Base-by-base conservation (phyloP, 768 basidiomycete species). In the Scleroderma citrinum region DNA sequence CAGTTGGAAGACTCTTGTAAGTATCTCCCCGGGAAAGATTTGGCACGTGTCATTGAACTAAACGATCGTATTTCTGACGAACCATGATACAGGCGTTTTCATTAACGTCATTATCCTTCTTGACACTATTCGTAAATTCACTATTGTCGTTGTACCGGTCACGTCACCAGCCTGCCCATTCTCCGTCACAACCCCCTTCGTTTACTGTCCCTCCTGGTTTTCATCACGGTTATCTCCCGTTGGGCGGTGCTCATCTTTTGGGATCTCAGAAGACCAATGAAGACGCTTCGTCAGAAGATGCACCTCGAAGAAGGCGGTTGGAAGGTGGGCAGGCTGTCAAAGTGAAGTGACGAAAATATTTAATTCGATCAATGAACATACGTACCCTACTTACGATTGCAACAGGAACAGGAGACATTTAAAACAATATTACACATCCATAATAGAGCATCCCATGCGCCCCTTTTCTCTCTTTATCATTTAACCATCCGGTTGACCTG, bases 1-100 rank as follows among this genome's bases (percentile, higher is more conserved):
- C 69, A 92, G 87, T 65, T 97, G 93, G 92, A 96, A 94, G 71
- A 93, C 93, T 12, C 71, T 97, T 67, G 95, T 91, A 54, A 68
- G 87, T 69, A 10, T 26, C 23, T 13, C 23, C 13, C 16, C 24
- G 48, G 19, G 32, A 42, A 38, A n/a, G n/a, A n/a, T n/a, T n/a
- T n/a, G n/a, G n/a, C n/a, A n/a, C n/a, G n/a, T n/a, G n/a, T n/a
- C n/a, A 2, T 52, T 50, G 17, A 51, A 60, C 50, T 59, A 41
- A 66, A 49, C 8, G 26, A 29, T 8, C 26, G 26, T 32, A 40
- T 29, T 6, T 42, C 23, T 16, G 24, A 23, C 40, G 19, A n/a
- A n/a, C n/a, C n/a, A 19, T 42, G 12, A 23, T 23, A 50, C 50
- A 90, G 87, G 72, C 75, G 21, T 90, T 90, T 69, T 80, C 83